phyloP scores from a whole-genome alignment of 257 asterid species.

The Cynanchum wilfordii region DNA sequence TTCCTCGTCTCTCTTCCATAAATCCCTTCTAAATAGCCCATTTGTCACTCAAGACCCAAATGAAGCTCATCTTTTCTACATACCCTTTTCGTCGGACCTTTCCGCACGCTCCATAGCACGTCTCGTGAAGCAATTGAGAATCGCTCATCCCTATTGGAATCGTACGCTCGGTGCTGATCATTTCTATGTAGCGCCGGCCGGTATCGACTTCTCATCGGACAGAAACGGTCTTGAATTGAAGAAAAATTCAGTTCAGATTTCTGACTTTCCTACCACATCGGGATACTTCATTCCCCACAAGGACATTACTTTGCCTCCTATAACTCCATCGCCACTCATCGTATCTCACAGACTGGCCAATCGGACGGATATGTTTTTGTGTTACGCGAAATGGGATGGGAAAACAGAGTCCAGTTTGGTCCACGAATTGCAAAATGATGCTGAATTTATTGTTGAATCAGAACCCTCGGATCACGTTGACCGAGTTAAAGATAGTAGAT shows the following conservation, averaged over 20 bases:
- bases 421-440: slow-evolving; percentile 43
- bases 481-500: slow-evolving; percentile 39
- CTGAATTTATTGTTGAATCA: slow-evolving; percentile 43
- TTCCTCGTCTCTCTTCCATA: slow-evolving; percentile 55
- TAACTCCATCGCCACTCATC: slow-evolving; percentile 17
- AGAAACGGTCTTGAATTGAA: slow-evolving; percentile 76
- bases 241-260: slow-evolving; percentile 74
- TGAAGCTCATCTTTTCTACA: slow-evolving; percentile 71
- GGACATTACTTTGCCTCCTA: slow-evolving; percentile 65
- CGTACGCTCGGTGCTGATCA: slow-evolving; percentile 96
- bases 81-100: slow-evolving; percentile 61
- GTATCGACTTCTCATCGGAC: slow-evolving; percentile 67
- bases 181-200: slow-evolving; percentile 56
- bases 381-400: slow-evolving; percentile 56
- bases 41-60: slow-evolving; percentile 55
- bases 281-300: slow-evolving; percentile 77
- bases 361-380: slow-evolving; percentile 28
- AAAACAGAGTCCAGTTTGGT: slow-evolving; percentile 34
- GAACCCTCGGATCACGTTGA: slow-evolving; percentile 24
- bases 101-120: slow-evolving; percentile 66
- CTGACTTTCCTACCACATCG: slow-evolving; percentile 65
- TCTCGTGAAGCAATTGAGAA: slow-evolving; percentile 48
- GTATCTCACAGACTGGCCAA: slow-evolving; percentile 19
- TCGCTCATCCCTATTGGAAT: slow-evolving; percentile 63
- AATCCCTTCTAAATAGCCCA: slow-evolving; percentile 45